Evolutionary conservation across 305 asterid species (phyloP).

Genomic region (Andrographis paniculata): DNA sequence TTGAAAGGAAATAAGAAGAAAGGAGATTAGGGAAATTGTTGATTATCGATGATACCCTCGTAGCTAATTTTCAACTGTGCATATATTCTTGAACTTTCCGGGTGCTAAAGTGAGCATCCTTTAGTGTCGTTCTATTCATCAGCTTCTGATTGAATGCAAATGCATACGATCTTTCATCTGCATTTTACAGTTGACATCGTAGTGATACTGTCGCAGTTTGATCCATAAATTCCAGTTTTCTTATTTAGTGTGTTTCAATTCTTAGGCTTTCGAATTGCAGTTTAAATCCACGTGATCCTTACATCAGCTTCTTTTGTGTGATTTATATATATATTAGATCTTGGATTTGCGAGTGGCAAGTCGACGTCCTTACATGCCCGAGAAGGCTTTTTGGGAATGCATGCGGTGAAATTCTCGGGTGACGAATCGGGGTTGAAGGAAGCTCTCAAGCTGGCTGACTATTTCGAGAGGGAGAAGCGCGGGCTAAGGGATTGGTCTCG

Average conservation of each 20-base stretch:
- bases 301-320: constrained; percentile 12
- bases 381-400: constrained; percentile 87
- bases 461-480: constrained; percentile 53
- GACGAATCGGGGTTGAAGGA: constrained; percentile 68
- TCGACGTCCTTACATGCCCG: constrained; percentile 67
- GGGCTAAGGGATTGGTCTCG: constrained; percentile 76
- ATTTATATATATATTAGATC: constrained; percentile 43
- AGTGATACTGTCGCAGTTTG: background rate
- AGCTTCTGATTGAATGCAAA: no score
- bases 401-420: constrained; percentile 53
- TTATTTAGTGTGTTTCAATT: background rate
- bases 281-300: constrained; percentile 10
- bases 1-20: no score
- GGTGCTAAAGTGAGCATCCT: no score
- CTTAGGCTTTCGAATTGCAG: constrained; percentile 1
- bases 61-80: no score
- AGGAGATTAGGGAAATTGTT: no score
- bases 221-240: background rate
- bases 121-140: no score
- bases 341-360: constrained; percentile 74
- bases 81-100: no score
- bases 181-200: background rate
- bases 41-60: no score
- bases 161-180: background rate
- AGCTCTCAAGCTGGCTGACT: constrained; percentile 54